A percentile compares a stretch with the other conserved stretches of the same genome.
phyloP scores from a whole-genome alignment of 1,284 basidiomycete species.

The Sporisorium reilianum region DNA sequence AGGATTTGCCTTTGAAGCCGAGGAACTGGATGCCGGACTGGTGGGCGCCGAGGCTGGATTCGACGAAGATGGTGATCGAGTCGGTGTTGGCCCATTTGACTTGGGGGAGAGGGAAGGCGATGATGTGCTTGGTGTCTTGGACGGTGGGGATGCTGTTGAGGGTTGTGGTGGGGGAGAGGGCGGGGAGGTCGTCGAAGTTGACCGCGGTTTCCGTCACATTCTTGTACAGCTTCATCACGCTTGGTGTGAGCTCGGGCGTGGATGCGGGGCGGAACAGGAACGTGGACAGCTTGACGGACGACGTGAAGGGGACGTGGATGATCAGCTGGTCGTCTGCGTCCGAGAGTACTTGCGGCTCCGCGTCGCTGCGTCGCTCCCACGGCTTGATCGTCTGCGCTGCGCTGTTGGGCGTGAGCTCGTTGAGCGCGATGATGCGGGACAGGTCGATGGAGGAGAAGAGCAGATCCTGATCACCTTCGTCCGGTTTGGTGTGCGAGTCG shows the following conservation, averaged over 20 bases:
- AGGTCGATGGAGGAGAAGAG: slow-evolving; percentile 57
- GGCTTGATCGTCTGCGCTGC: slow-evolving; percentile 55
- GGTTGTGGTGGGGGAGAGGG: slow-evolving; percentile 12
- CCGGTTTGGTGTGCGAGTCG: slow-evolving; percentile 61
- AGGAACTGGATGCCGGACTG: slow-evolving; percentile 55
- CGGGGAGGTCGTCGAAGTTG: slow-evolving; percentile 54
- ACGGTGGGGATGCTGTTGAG: slow-evolving; percentile 56
- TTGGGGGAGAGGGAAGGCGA: slow-evolving; percentile 60
- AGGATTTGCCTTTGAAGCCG: slow-evolving; percentile 63
- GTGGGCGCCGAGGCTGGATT: slow-evolving; percentile 40
- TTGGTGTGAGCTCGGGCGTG: slow-evolving; percentile 47
- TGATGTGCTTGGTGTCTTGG: slow-evolving; percentile 44
- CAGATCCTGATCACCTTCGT: slow-evolving; percentile 61
- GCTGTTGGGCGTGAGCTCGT: slow-evolving; percentile 47
- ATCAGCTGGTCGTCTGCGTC: slow-evolving; percentile 63
- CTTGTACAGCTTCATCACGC: slow-evolving; percentile 53
- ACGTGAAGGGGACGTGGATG: slow-evolving; percentile 62
- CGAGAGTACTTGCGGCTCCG: slow-evolving; percentile 34
- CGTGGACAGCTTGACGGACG: slow-evolving; percentile 56
- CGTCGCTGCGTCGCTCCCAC: slow-evolving; percentile 48
- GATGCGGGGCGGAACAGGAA: slow-evolving; percentile 37
- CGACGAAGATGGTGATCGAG: slow-evolving; percentile 59
- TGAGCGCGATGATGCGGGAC: slow-evolving; percentile 54
- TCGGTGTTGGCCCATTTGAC: slow-evolving; percentile 64
- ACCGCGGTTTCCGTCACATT: slow-evolving; percentile 47